phyloP scores from a whole-genome alignment of 805 yeast genomes.

The Sungouiozyma ichnusensis region DNA sequence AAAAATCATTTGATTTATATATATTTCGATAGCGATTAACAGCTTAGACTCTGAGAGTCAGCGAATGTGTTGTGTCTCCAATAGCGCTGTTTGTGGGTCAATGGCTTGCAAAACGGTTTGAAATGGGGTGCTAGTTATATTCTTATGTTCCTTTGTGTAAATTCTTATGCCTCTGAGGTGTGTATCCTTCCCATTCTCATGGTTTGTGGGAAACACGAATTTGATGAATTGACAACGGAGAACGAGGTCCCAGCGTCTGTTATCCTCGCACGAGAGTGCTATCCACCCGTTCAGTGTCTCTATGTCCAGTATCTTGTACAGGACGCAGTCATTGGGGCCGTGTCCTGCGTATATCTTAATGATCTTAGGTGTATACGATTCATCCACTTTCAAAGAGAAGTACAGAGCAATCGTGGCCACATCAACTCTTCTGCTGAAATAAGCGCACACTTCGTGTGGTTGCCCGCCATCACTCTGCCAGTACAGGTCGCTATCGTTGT shows the following conservation, averaged over 20 bases:
- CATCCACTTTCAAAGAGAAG: conserved; percentile 64
- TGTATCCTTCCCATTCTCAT: conserved; percentile 93
- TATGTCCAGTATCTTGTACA: conserved; percentile 20
- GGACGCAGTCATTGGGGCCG: conserved; percentile 19
- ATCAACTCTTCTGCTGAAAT: conserved; percentile 66
- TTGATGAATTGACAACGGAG: conserved; percentile 24
- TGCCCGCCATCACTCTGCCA: conserved; percentile 96
- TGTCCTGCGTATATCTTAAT: conserved; percentile 27
- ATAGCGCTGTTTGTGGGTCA: neutral
- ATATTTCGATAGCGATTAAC: too few relatives aligned
- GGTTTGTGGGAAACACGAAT: conserved; percentile 39
- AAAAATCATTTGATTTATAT: neutral
- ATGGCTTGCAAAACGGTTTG: neutral
- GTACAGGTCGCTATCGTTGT: conserved; percentile 57
- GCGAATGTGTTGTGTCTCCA: neutral
- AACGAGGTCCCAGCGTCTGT: conserved; percentile 13
- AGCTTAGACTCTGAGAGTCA: neutral
- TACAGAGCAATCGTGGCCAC: conserved; percentile 61
- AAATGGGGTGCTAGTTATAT: neutral
- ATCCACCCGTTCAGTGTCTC: conserved; percentile 27
- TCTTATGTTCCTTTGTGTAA: conserved; percentile 7
- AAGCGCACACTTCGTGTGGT: conserved; percentile 75
- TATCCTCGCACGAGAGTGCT: conserved; percentile 18
- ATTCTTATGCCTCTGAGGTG: conserved; percentile 65
- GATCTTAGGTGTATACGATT: conserved; percentile 74